These are phyloP conservation scores for Colletotrichum orbiculare DNA, from an alignment of 2,329 filamentous ascomycete species.

Conservation along the genomic window DNA sequence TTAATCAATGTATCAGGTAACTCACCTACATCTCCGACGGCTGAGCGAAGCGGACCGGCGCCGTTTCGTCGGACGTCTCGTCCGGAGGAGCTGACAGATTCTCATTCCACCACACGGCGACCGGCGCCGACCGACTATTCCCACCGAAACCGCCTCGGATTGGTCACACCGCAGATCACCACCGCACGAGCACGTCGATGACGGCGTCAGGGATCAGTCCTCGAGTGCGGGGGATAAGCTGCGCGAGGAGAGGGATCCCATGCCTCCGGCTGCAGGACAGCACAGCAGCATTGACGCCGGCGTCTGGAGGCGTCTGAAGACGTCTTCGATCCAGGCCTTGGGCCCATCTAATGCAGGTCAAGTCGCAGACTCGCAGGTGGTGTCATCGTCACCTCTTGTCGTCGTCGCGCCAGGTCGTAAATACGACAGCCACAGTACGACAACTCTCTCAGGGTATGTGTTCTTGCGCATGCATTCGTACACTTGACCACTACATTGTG, in stretches of 20 bases:
- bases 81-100: too few relatives aligned
- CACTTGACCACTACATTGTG: neutral
- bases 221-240: slow-evolving; percentile 6
- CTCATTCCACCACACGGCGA: too few relatives aligned
- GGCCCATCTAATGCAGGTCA: neutral
- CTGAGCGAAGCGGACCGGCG: too few relatives aligned
- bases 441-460: neutral
- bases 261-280: neutral
- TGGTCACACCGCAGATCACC: too few relatives aligned
- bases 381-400: neutral
- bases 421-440: neutral
- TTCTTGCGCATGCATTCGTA: neutral
- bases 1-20: too few relatives aligned
- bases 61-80: too few relatives aligned
- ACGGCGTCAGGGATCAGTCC: slow-evolving; percentile 8
- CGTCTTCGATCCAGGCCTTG: neutral
- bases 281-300: neutral
- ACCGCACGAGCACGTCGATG: too few relatives aligned
- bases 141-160: too few relatives aligned
- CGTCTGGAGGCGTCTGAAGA: neutral
- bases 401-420: slow-evolving; percentile 3
- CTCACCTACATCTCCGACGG: too few relatives aligned
- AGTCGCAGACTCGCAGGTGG: neutral
- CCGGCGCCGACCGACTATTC: too few relatives aligned
- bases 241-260: neutral